Percentiles rank a stretch among this genome's conserved stretches.
These are phyloP conservation scores for Cynara cardunculus DNA, from an alignment of 129 eudicot genomes.

Conservation along the genomic window DNA sequence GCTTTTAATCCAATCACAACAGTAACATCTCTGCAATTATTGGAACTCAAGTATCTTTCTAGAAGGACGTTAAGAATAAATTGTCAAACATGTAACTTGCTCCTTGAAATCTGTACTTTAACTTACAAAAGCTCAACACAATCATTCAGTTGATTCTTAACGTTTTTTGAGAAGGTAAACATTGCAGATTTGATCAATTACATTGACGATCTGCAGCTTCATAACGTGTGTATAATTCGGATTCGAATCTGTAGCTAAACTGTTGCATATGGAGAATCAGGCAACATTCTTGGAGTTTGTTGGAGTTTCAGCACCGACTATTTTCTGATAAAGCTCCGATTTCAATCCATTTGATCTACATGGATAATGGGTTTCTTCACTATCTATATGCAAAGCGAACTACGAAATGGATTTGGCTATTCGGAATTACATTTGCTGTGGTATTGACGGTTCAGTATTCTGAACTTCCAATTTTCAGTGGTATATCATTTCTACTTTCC, in stretches of 20 bases:
- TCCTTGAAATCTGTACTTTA: too few species aligned
- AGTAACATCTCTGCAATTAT: background rate
- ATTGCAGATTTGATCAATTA: constrained; percentile 2
- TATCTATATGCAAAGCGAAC: constrained; percentile 24
- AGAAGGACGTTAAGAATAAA: too few species aligned
- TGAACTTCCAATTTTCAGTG: constrained; percentile 31
- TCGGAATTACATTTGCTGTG: constrained; percentile 29
- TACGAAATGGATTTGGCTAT: constrained; percentile 31
- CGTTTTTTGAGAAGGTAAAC: background rate
- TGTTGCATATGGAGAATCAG: constrained; percentile 3
- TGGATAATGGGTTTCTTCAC: constrained; percentile 37
- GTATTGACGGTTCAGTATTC: constrained; percentile 34
- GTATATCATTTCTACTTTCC: constrained; percentile 32
- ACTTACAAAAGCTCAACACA: too few species aligned
- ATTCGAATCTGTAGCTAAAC: background rate
- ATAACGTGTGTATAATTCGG: background rate
- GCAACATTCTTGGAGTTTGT: background rate
- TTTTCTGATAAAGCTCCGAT: constrained; percentile 2
- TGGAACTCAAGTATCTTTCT: too few species aligned
- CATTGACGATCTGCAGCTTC: background rate
- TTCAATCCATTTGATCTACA: constrained; percentile 18
- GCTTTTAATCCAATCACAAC: background rate
- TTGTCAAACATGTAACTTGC: too few species aligned
- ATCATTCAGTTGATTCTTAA: background rate
- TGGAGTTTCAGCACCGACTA: background rate